These are phyloP conservation scores for Macrocybe sp. DNA, from an alignment of 1,284 basidiomycete species.

Conservation along the genomic window DNA sequence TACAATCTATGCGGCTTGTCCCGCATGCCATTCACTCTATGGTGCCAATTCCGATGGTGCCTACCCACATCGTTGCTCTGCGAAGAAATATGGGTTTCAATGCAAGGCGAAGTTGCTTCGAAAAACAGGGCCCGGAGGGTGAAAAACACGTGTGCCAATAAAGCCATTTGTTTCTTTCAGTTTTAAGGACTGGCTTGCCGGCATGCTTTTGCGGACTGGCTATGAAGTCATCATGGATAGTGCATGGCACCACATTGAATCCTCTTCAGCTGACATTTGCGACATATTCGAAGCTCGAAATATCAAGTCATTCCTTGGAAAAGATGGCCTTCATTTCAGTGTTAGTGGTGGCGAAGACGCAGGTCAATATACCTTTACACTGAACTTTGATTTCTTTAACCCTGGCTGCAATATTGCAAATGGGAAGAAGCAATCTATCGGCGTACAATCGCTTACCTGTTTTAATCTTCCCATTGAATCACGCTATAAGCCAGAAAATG, in stretches of 20 bases:
- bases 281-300: conserved; percentile 27
- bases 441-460: conserved; percentile 27
- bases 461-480: conserved; percentile 16
- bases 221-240: conserved; percentile 23
- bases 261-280: conserved; percentile 10
- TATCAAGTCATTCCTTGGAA: conserved; percentile 20
- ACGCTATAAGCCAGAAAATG: conserved; percentile 23
- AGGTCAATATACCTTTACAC: conserved; percentile 12
- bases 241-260: conserved; percentile 13
- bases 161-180: conserved; percentile 19
- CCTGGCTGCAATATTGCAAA: conserved; percentile 23
- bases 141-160: conserved; percentile 13
- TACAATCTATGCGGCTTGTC: too few species aligned
- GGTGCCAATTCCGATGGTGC: too few species aligned
- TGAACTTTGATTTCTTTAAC: conserved; percentile 36
- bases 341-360: conserved; percentile 6
- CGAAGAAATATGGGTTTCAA: too few species aligned
- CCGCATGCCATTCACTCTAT: too few species aligned
- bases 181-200: conserved; percentile 26
- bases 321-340: conserved; percentile 19
- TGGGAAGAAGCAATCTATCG: conserved; percentile 25
- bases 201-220: conserved; percentile 18
- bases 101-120: too few species aligned
- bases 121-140: too few species aligned
- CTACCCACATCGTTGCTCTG: too few species aligned